Evolutionary conservation across 768 basidiomycete species (phyloP), one percentile per base, ranked within the genome.

Genomic region (Podaxis carcinomalis): DNA sequence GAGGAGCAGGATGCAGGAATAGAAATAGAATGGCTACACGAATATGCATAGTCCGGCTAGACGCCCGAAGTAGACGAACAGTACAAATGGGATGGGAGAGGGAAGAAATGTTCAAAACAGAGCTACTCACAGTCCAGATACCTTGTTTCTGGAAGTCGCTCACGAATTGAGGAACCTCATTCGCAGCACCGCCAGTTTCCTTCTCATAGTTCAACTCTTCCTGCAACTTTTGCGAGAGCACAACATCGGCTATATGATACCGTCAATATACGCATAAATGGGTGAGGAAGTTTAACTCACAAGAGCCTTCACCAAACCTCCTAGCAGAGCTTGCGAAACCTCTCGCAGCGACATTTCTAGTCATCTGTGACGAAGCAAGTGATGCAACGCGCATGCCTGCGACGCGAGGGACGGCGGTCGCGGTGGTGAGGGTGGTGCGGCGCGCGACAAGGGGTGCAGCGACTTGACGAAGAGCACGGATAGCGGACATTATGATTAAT

Each of bases 121-220:
- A 9, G 10, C 76, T 35, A 64, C 85, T 42, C 62, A 92, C 93
- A 74, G 83, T 76, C 95, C 95, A 98, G 16, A 90, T 73, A 27
- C 88, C 87, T 68, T 87, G 80, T 55, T 73, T 77, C 70, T 84
- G 83, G 82, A 98, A 93, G 13, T 80, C 72, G 68, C 83, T 83
- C 68, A 98, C 68, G 70, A 93, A 95, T 50, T 91, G 90, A 28
- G 95, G 94, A 27, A 69, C 68, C 11, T 63, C 61, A 1, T 69
- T 74, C 0, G 68, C 61, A 10, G 69, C 57, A 35, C 69, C 68
- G 35, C 74, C 74, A 25, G 79, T 76, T 67, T 94, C 88, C 62
- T 83, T 78, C 77, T 99, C 95, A 70, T 90, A 97, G 68, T 87
- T 79, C 67, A 97, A 80, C 77, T 98, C 96, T 70, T 90, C 86